Base-by-base conservation (phyloP, 257 asterid genomes). In the Phtheirospermum japonicum region DNA sequence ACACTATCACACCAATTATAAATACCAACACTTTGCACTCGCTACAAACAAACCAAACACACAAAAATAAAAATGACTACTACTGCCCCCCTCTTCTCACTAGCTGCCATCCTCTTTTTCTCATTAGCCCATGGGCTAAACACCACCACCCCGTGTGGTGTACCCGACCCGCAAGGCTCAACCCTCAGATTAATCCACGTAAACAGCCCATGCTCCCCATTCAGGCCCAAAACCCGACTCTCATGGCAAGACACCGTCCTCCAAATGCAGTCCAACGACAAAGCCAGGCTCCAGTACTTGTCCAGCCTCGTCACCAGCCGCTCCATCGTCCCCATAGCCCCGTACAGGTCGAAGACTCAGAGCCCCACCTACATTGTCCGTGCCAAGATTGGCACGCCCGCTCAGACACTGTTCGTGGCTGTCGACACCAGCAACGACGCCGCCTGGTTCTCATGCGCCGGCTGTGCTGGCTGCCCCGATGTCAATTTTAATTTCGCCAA, bases 401-500 rank as follows among this genome's bases (percentile, higher is more conserved):
- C 78, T 0, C 95, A 84, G 67, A 56, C 85, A 0, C 33, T 90
- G 59, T 67, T 85, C 18, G 32, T 87, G 76, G 87, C 95, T 10
- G 9, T 87, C 30, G 97, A 87, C 63, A 87, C 88, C 19, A 79
- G 93, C 70, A 85, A 75, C 55, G 95, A 85, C 43, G 86, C 79
- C 31, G 87, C 85, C 26, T 90, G 95, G 98, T 62, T 90, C 5
- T 96, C 95, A 0, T 87, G 95, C 65, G 28, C 69, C 36, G 90
- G 88, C 20, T 85, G 96, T 63, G 49, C 61, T 13, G 98, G 97
- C 5, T 90, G 95, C 69, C 57, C 89, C 37, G 53, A 89, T 11
- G 39, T 79, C 11, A 61, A 75, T 0, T 78, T 74, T 52, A 75
- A 70, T 9, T 67, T 75, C 8, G 40, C 65, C 14, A 78, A 84